Evolutionary conservation across 495 filamentous ascomycete genomes (phyloP), one percentile per base, ranked within the genome.

Genomic region (Penicillium fimorum): DNA sequence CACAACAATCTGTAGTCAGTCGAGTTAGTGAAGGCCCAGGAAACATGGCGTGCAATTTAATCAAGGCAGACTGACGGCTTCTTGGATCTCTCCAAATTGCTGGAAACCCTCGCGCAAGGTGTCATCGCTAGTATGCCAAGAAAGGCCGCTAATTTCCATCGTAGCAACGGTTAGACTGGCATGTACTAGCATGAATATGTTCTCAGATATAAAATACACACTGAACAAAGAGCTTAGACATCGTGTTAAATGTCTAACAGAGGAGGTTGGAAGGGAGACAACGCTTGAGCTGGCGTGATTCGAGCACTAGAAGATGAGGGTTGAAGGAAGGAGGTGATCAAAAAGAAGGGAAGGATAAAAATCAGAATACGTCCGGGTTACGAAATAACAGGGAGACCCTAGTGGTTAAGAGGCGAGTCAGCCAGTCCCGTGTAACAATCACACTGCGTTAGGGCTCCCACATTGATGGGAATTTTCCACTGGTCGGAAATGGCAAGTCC

Each of bases 101-200:
- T 91, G 86, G 75, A 97, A 97, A 67, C 96, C 95, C 56, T 83
- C 68, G 57, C 87, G 86, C 38, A 97, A 79, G 38, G 89, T 88
- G 4, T 69, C 68, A 73, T 97, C 93, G 70, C 92, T 91, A 48
- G 93, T 97, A 80, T 96, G 92, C 93, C 93, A 97, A 59, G 93
- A 91, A 60, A 97, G 91, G 81, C 93, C 93, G 65, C 93, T 97
- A 61, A 44, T 29, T 4, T 32, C 63, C 15, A 65, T 53, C 9
- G 41, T 43, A 58, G 47, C 22, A 57, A 17, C 33, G 32, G 56
- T 43, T 38, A 44, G 33, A 56, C 50, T 40, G 38, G 17, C 35
- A 27, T 17, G 5, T 27, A 25, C 27, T 24, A 32, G 35, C 30
- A 37, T 37, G 12, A 33, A 17, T 42, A 1, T 35, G 18, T 43